phyloP scores from a whole-genome alignment of 2,329 filamentous ascomycete species.

The Periconia sp. region DNA sequence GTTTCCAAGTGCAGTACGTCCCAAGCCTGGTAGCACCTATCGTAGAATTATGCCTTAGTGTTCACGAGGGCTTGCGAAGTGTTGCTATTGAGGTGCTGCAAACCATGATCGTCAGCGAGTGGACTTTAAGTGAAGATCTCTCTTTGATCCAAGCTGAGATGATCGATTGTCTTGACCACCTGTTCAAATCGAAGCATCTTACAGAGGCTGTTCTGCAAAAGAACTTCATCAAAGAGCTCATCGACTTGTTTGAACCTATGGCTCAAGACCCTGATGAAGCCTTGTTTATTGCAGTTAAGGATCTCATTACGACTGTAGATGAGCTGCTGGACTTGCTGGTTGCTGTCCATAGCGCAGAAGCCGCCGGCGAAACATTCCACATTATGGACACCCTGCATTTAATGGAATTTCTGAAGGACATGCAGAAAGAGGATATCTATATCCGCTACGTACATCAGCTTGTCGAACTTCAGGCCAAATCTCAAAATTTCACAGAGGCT shows the following conservation, averaged over 20 bases:
- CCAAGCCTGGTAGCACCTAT: conserved; percentile 88
- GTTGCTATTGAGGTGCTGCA: conserved; percentile 93
- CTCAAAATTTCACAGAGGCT: conserved; percentile 81
- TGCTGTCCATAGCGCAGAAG: conserved; percentile 79
- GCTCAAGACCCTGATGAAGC: conserved; percentile 68
- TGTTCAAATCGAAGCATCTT: conserved; percentile 86
- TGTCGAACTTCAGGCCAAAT: conserved; percentile 72
- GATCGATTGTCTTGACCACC: conserved; percentile 86
- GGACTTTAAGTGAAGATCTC: conserved; percentile 91
- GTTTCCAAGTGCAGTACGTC: conserved; percentile 98
- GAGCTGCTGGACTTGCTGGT: conserved; percentile 89
- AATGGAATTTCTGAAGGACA: conserved; percentile 95
- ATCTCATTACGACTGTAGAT: conserved; percentile 81
- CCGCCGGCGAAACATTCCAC: conserved; percentile 71
- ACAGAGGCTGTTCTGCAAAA: conserved; percentile 91
- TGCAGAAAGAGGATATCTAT: conserved; percentile 97
- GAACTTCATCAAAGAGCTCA: conserved; percentile 83
- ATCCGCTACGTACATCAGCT: conserved; percentile 94
- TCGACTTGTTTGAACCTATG: conserved; percentile 76
- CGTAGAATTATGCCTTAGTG: conserved; percentile 89
- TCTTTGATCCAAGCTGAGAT: conserved; percentile 92
- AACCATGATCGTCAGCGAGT: conserved; percentile 98
- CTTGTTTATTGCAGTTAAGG: conserved; percentile 73
- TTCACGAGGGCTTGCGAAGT: conserved; percentile 84
- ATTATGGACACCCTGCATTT: conserved; percentile 86